A percentile compares a stretch with the other conserved stretches of the same genome.
Evolutionary conservation across 495 filamentous ascomycete species (phyloP).

Genomic region (Parathielavia appendiculata): DNA sequence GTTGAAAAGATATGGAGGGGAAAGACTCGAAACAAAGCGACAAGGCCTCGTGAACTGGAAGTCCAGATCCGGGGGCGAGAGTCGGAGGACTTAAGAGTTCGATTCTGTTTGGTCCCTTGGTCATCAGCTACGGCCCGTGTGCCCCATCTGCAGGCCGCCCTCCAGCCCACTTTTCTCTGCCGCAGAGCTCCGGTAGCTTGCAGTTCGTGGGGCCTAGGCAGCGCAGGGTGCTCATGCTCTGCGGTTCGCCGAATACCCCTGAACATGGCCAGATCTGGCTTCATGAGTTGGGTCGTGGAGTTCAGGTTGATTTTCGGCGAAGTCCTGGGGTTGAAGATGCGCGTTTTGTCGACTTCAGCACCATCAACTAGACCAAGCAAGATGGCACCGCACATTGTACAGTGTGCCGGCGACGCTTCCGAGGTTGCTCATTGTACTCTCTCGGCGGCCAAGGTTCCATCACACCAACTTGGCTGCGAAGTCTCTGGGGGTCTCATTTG

Average conservation of each 20-base stretch:
- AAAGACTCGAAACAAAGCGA: not conserved
- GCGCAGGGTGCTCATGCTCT: not conserved
- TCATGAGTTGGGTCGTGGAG: no score
- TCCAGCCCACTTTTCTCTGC: conserved; percentile 9
- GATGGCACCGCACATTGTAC: not conserved
- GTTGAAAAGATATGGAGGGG: not conserved
- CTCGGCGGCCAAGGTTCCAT: conserved; percentile 11
- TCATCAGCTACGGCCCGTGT: not conserved
- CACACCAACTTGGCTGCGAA: conserved; percentile 12
- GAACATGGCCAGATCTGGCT: not conserved
- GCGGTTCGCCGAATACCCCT: not conserved
- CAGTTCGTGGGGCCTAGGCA: not conserved
- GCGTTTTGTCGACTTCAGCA: no score
- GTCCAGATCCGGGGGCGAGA: conserved; percentile 11
- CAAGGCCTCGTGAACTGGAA: not conserved
- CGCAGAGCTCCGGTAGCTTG: conserved; percentile 1
- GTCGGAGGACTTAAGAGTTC: conserved; percentile 11
- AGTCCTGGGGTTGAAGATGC: no score
- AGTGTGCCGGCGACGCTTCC: not conserved
- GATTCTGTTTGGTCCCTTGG: conserved; percentile 7
- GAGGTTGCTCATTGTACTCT: not conserved
- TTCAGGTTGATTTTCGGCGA: not conserved
- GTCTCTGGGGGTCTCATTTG: conserved; percentile 12
- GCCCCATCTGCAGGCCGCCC: conserved; percentile 8
- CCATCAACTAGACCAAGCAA: no score